These are phyloP conservation scores for Cryphonectria carpinicola DNA, from an alignment of 2,329 filamentous ascomycete species.

Conservation along the genomic window DNA sequence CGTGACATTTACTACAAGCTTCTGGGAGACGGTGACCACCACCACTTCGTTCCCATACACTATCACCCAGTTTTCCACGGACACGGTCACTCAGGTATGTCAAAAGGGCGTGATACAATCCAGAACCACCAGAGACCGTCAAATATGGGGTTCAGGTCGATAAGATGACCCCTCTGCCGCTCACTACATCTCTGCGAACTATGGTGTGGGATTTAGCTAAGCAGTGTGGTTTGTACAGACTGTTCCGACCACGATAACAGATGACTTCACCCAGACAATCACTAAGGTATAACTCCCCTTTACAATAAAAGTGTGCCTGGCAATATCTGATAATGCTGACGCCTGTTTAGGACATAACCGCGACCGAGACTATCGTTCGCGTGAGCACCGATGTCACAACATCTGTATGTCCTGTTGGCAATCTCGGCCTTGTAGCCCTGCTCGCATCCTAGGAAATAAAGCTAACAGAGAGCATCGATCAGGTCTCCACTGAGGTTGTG, in stretches of 20 bases:
- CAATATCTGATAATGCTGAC: not conserved
- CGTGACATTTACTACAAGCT: slow-evolving; percentile 24
- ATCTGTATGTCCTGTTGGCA: not conserved
- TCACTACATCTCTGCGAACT: not conserved
- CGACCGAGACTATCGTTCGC: not conserved
- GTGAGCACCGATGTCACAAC: not conserved
- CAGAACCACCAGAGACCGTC: not conserved
- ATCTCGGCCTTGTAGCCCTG: not conserved
- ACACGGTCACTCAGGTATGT: slow-evolving; percentile 2
- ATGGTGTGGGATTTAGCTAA: not conserved
- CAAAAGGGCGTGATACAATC: not conserved
- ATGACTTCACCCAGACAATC: not conserved
- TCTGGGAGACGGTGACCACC: slow-evolving; percentile 5
- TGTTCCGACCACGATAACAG: not conserved
- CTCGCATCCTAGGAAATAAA: not conserved
- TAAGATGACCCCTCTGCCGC: too few relatives aligned
- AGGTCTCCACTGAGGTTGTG: not conserved
- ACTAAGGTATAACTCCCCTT: not conserved
- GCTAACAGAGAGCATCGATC: not conserved
- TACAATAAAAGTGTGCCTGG: not conserved
- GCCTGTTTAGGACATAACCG: not conserved
- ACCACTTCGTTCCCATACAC: slow-evolving; percentile 9
- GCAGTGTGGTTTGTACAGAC: not conserved
- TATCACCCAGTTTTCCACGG: not conserved
- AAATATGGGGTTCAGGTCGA: not conserved